A percentile compares a stretch with the other conserved stretches of the same genome.
Conservation (phyloP, 2,329 filamentous ascomycete species). For the Ophiostoma sp. region DNA sequence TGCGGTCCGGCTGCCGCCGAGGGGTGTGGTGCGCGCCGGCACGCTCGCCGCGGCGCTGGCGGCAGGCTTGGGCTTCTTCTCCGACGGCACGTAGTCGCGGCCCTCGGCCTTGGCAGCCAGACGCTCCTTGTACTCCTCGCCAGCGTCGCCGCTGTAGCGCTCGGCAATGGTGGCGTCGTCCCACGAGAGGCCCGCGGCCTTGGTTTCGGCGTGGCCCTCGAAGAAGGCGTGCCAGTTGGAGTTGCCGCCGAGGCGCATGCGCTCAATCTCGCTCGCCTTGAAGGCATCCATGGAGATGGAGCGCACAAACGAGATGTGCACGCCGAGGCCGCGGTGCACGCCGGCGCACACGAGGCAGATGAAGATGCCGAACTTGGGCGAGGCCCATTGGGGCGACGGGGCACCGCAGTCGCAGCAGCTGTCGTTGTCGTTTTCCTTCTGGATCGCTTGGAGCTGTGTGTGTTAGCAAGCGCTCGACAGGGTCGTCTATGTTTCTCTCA, state of each 20-base stretch:
- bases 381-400: constrained; percentile 95
- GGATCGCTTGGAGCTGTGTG: constrained; percentile 76
- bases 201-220: constrained; percentile 61
- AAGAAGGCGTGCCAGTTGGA: constrained; percentile 83
- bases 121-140: constrained; percentile 93
- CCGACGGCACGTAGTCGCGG: constrained; percentile 71
- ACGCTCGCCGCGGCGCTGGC: constrained; percentile 41
- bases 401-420: constrained; percentile 92
- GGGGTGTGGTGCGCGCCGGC: constrained; percentile 22
- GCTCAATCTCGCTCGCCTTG: constrained; percentile 84
- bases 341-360: constrained; percentile 96
- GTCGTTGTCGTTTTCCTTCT: constrained; percentile 84
- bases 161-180: constrained; percentile 87
- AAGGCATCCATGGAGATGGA: constrained; percentile 99
- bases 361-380: constrained; percentile 96
- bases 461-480: background rate
- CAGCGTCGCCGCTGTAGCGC: constrained; percentile 80
- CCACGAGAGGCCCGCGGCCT: constrained; percentile 65
- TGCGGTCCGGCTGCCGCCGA: constrained; percentile 28
- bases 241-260: constrained; percentile 91
- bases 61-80: constrained; percentile 44
- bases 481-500: too few relatives aligned
- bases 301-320: constrained; percentile 97
- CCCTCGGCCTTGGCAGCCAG: constrained; percentile 83
- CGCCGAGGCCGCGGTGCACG: constrained; percentile 87